phyloP scores from a whole-genome alignment of 495 filamentous ascomycete genomes.

The Penicillium pancosmium region DNA sequence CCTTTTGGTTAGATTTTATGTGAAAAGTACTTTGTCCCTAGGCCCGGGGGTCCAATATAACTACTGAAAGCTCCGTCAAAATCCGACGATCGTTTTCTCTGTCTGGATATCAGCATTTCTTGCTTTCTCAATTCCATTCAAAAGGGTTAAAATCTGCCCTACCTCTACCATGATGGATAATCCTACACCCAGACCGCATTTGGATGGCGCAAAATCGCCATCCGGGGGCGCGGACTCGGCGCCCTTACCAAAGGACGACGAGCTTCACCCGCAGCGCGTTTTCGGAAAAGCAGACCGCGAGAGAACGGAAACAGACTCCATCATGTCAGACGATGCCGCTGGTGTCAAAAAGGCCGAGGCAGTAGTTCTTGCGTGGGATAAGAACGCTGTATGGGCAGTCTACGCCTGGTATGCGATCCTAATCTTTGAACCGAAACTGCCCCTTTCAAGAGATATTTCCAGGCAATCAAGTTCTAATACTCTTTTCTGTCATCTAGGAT shows the following conservation, averaged over 20 bases:
- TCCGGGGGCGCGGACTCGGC: not conserved
- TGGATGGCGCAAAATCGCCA: not conserved
- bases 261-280: not conserved
- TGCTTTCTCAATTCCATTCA: not conserved
- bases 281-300: not conserved
- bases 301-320: not conserved
- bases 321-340: not conserved
- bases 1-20: too few relatives aligned
- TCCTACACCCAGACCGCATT: not conserved
- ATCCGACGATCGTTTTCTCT: not conserved
- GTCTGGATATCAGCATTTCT: not conserved
- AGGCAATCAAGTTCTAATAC: conserved; percentile 18
- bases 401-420: conserved; percentile 32
- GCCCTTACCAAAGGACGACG: not conserved
- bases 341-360: conserved; percentile 36
- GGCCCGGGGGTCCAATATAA: not conserved
- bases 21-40: too few relatives aligned
- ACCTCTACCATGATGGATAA: not conserved
- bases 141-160: too few relatives aligned
- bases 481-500: conserved; percentile 21
- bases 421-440: not conserved
- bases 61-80: not conserved
- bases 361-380: conserved; percentile 36
- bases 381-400: conserved; percentile 24
- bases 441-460: not conserved